Conservation (phyloP, 768 basidiomycete genomes). For the Tricholoma hemisulphureum region DNA sequence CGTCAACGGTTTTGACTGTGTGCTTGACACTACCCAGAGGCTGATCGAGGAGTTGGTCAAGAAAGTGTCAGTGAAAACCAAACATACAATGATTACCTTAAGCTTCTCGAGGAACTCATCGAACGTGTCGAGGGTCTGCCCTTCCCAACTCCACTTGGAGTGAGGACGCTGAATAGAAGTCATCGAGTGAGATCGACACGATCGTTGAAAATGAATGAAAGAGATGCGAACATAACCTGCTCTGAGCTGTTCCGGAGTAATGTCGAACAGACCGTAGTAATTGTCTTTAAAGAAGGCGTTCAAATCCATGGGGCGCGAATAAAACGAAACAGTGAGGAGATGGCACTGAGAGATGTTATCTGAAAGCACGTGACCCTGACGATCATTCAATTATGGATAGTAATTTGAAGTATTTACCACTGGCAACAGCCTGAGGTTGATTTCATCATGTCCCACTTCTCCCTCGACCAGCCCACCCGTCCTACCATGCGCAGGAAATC, state of each 20-base stretch:
- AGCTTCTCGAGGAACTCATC: conserved; percentile 69
- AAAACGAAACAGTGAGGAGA: conserved; percentile 9
- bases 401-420: too few relatives aligned
- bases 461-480: conserved; percentile 36
- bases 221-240: conserved; percentile 72
- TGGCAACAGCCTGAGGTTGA: too few relatives aligned
- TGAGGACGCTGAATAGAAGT: conserved; percentile 54
- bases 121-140: conserved; percentile 52
- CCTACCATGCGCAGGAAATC: conserved; percentile 82
- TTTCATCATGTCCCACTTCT: conserved; percentile 39
- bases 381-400: not conserved
- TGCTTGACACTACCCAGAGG: conserved; percentile 84
- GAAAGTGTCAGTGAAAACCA: not conserved
- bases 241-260: conserved; percentile 51
- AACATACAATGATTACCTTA: conserved; percentile 38
- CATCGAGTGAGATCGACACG: conserved; percentile 23
- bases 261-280: conserved; percentile 83
- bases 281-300: conserved; percentile 69
- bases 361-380: conserved; percentile 18
- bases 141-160: conserved; percentile 90
- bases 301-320: conserved; percentile 57
- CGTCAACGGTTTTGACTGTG: conserved; percentile 78
- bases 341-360: conserved; percentile 15
- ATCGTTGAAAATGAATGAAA: conserved; percentile 9
- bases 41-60: conserved; percentile 31